Evolutionary conservation across 768 basidiomycete species (phyloP).

Genomic region (Calocera viscosa): DNA sequence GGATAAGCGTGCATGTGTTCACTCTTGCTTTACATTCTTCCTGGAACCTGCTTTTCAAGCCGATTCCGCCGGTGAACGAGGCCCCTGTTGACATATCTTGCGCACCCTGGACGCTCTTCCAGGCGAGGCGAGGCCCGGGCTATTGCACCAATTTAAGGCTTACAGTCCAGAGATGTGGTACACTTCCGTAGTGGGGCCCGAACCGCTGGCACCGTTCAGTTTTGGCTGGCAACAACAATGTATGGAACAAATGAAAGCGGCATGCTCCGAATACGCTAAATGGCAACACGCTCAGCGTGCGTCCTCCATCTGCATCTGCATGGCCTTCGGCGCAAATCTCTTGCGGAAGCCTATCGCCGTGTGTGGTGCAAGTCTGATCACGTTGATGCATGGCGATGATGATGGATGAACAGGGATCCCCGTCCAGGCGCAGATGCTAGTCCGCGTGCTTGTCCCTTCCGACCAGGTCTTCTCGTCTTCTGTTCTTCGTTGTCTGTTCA

Average conservation of each 20-base stretch:
- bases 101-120: background rate
- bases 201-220: background rate
- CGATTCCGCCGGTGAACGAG: background rate
- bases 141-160: background rate
- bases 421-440: background rate
- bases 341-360: background rate
- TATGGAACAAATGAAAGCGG: slow-evolving; percentile 3
- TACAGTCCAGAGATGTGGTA: background rate
- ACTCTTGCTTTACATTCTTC: background rate
- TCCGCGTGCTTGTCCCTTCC: background rate
- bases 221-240: background rate
- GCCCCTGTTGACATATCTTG: background rate
- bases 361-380: background rate
- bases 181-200: background rate
- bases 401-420: background rate
- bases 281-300: background rate
- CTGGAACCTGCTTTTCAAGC: background rate
- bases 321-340: slow-evolving; percentile 1
- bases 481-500: background rate
- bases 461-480: background rate
- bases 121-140: background rate
- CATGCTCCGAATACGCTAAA: background rate
- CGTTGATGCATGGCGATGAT: background rate
- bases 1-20: slow-evolving; percentile 2
- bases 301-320: background rate